Evolutionary conservation across 257 asterid genomes (phyloP).

Genomic region (Fraxinus pennsylvanica): DNA sequence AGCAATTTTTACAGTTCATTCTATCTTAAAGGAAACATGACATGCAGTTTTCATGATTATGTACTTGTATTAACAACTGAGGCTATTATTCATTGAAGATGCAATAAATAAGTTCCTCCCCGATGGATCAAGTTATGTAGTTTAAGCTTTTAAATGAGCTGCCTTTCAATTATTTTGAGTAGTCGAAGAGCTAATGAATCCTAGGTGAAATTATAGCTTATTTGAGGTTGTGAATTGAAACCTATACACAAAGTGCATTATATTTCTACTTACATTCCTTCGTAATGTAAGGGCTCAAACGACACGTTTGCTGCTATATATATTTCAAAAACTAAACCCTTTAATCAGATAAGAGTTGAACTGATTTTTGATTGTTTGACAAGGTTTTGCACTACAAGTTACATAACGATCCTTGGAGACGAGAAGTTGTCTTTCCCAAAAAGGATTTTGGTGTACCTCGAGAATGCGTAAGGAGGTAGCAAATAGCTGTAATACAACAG

Average conservation of each 20-base stretch:
- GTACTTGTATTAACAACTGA: neutral
- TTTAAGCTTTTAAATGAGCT: no score
- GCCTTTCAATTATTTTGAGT: neutral
- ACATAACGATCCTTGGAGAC: constrained; percentile 89
- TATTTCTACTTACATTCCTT: neutral
- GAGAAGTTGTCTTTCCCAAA: constrained; percentile 28
- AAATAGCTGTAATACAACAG: constrained; percentile 23
- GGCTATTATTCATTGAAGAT: neutral
- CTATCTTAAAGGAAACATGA: no score
- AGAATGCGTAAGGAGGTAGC: constrained; percentile 55
- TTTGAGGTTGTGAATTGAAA: neutral
- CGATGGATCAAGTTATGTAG: no score
- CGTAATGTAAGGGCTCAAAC: neutral
- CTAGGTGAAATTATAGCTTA: neutral
- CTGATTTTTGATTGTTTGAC: constrained; percentile 5
- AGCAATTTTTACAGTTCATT: neutral
- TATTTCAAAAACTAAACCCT: neutral
- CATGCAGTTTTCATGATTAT: neutral
- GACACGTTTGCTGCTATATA: neutral
- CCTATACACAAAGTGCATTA: neutral
- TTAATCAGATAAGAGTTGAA: constrained; percentile 4
- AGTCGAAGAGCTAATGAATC: neutral
- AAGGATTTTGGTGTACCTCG: constrained; percentile 68
- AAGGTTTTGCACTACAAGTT: constrained; percentile 89
- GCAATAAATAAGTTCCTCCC: neutral